phyloP scores from a whole-genome alignment of 2,329 filamentous ascomycete species.

The Trichoderma koningii region DNA sequence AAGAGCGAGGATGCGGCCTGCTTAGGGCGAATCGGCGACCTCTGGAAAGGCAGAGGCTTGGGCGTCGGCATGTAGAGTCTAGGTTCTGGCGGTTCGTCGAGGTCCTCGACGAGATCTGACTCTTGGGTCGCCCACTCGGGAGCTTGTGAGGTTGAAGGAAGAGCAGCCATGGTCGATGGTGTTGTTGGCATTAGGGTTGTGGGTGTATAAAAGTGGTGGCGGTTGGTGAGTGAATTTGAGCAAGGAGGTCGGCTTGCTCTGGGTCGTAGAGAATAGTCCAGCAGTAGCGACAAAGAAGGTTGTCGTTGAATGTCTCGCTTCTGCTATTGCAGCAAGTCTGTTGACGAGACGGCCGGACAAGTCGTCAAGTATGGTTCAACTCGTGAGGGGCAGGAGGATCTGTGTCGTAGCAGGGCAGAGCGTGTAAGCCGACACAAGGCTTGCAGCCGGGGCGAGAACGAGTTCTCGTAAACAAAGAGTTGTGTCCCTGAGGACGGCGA shows the following conservation, averaged over 20 bases:
- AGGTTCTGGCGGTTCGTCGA: conserved; percentile 84
- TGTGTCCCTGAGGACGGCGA: conserved; percentile 43
- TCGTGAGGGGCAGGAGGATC: conserved; percentile 8
- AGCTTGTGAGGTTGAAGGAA: conserved; percentile 33
- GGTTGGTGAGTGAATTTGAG: conserved; percentile 10
- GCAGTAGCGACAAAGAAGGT: neutral
- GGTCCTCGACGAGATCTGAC: conserved; percentile 70
- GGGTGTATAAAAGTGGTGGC: neutral
- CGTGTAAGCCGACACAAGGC: conserved; percentile 35
- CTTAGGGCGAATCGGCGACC: conserved; percentile 50
- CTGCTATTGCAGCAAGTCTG: neutral
- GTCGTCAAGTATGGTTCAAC: neutral
- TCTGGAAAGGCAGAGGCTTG: conserved; percentile 50
- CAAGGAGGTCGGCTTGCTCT: conserved; percentile 19
- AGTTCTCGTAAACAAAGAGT: conserved; percentile 28
- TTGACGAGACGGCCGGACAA: neutral
- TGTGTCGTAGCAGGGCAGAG: conserved; percentile 30
- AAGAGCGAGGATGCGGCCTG: conserved; percentile 75
- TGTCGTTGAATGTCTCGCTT: neutral
- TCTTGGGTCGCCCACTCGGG: conserved; percentile 41
- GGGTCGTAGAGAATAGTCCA: conserved; percentile 13
- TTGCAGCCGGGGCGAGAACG: conserved; percentile 28
- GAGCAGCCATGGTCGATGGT: conserved; percentile 36
- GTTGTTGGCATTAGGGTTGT: conserved; percentile 5
- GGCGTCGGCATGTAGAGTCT: conserved; percentile 35